phyloP scores from a whole-genome alignment of 768 basidiomycete genomes.

The Clitopilus hobsonii region DNA sequence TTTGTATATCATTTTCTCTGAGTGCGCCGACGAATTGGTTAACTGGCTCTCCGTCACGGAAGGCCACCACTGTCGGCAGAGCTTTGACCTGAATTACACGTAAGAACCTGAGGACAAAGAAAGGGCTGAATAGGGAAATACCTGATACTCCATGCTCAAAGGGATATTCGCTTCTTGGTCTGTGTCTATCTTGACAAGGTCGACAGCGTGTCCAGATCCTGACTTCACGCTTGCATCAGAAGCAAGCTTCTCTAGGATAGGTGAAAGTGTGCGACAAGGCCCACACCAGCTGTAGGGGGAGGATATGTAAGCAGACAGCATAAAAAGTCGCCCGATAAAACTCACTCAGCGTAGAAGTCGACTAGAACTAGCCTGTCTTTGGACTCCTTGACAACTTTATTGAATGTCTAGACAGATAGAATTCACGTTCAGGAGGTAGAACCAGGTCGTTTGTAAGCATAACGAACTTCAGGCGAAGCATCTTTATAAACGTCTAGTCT shows the following conservation, averaged over 20 bases:
- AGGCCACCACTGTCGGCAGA: constrained; percentile 79
- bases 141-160: constrained; percentile 51
- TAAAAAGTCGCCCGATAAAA: constrained; percentile 19
- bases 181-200: constrained; percentile 70
- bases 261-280: constrained; percentile 71
- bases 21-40: constrained; percentile 61
- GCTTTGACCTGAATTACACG: constrained; percentile 48
- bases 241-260: constrained; percentile 60
- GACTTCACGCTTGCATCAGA: constrained; percentile 35
- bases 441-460: neutral
- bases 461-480: constrained; percentile 32
- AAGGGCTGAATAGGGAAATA: constrained; percentile 14
- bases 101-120: neutral
- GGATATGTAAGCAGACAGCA: neutral
- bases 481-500: constrained; percentile 38
- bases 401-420: constrained; percentile 28
- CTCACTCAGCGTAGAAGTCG: constrained; percentile 77
- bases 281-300: constrained; percentile 65
- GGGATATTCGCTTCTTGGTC: constrained; percentile 47
- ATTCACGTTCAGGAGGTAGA: neutral
- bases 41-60: constrained; percentile 57
- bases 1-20: constrained; percentile 34
- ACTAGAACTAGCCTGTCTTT: constrained; percentile 59
- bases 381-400: constrained; percentile 25
- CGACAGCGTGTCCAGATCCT: constrained; percentile 52